A percentile compares a stretch with the other conserved stretches of the same genome.
Conservation (phyloP, 305 asterid genomes). For the Fraxinus floribunda region DNA sequence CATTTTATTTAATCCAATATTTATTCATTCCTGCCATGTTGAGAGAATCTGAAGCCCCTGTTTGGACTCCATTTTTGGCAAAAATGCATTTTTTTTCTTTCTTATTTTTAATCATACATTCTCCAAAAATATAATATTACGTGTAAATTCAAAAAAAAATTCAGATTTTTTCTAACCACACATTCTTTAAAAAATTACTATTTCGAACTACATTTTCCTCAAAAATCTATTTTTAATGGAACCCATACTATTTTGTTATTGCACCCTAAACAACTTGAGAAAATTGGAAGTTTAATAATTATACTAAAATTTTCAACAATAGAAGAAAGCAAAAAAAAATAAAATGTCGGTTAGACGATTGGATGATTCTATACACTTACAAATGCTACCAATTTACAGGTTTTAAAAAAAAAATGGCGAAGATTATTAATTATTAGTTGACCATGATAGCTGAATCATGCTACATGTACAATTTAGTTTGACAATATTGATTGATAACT, state of each 20-base stretch:
- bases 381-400: neutral
- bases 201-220: too few species aligned
- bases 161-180: too few species aligned
- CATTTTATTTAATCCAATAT: neutral
- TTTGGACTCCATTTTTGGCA: too few species aligned
- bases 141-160: too few species aligned
- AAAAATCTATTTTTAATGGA: too few species aligned
- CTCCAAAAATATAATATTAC: too few species aligned
- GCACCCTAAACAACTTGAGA: neutral
- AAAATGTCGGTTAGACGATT: neutral
- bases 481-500: neutral
- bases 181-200: too few species aligned
- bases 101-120: too few species aligned
- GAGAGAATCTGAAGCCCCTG: neutral
- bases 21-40: neutral
- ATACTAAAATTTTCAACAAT: neutral
- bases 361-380: neutral
- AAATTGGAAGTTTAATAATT: neutral
- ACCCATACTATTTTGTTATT: neutral
- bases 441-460: neutral
- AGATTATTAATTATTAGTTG: neutral
- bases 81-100: too few species aligned
- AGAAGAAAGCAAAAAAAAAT: neutral
- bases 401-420: neutral
- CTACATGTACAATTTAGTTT: neutral